These are phyloP conservation scores for Corchorus olitorius DNA, from an alignment of 345 rosid genomes.

Conservation along the genomic window DNA sequence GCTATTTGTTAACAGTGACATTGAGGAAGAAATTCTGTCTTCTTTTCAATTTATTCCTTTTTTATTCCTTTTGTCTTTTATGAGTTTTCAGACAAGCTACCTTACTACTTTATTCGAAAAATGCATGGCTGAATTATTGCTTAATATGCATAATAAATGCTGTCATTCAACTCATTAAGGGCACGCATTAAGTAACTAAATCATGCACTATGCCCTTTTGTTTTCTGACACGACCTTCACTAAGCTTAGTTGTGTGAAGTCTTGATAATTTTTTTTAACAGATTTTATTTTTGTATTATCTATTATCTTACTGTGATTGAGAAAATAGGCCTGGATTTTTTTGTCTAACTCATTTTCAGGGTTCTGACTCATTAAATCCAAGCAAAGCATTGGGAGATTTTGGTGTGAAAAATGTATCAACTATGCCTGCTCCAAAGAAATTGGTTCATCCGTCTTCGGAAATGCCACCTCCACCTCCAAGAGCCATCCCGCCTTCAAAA, in stretches of 20 bases:
- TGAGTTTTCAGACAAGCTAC: not conserved
- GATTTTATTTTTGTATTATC: not conserved
- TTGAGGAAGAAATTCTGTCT: not conserved
- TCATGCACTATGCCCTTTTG: not conserved
- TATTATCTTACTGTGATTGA: constrained; percentile 11
- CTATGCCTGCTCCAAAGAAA: constrained; percentile 56
- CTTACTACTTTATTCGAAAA: not conserved
- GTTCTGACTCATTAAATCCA: constrained; percentile 32
- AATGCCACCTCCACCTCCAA: constrained; percentile 39
- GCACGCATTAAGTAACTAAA: not conserved
- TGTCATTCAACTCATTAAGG: not conserved
- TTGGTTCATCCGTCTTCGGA: constrained; percentile 33
- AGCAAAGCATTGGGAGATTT: constrained; percentile 32
- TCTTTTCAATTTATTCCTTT: not conserved
- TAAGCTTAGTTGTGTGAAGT: not conserved
- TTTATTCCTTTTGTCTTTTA: not conserved
- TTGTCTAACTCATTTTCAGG: constrained; percentile 45
- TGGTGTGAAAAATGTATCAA: constrained; percentile 37
- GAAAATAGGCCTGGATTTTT: constrained; percentile 30
- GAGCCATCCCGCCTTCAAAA: constrained; percentile 44
- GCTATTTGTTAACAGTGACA: not conserved
- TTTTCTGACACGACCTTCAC: not conserved
- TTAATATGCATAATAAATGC: not conserved
- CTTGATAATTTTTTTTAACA: not conserved
- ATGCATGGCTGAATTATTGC: not conserved